Conservation (phyloP, 805 yeast genomes). For the Metschnikowia chrysomelidarum region DNA sequence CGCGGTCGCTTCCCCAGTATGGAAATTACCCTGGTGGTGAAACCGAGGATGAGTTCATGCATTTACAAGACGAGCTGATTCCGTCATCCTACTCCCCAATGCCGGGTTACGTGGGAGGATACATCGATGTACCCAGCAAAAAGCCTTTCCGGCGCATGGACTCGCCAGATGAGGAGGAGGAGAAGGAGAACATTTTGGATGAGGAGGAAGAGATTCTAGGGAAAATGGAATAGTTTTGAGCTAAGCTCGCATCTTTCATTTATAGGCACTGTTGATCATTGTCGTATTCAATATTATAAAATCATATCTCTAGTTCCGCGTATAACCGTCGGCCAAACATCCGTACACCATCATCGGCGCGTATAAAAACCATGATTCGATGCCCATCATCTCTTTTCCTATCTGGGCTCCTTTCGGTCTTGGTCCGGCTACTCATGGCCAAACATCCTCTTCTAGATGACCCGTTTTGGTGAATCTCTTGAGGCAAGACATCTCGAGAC, state of each 20-base stretch:
- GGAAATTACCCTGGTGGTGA: too few relatives aligned
- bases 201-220: conserved; percentile 21
- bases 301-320: too few relatives aligned
- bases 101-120: conserved; percentile 23
- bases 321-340: too few relatives aligned
- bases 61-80: conserved; percentile 39
- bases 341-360: conserved; percentile 7
- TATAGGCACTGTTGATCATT: too few relatives aligned
- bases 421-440: conserved; percentile 17
- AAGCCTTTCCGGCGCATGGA: conserved; percentile 7
- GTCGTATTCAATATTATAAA: too few relatives aligned
- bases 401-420: conserved; percentile 13
- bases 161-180: conserved; percentile 16
- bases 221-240: conserved; percentile 17
- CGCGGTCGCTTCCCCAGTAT: conserved; percentile 26
- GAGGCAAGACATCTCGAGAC: conserved; percentile 33
- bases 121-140: conserved; percentile 20
- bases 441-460: conserved; percentile 33
- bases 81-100: conserved; percentile 20
- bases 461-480: conserved; percentile 44
- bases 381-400: not conserved
- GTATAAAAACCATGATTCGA: not conserved
- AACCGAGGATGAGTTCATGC: conserved; percentile 38
- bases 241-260: too few relatives aligned
- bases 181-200: conserved; percentile 9